A percentile compares a stretch with the other conserved stretches of the same genome.
Evolutionary conservation across 495 filamentous ascomycete genomes (phyloP).

Genomic region (Xylaria venustula): DNA sequence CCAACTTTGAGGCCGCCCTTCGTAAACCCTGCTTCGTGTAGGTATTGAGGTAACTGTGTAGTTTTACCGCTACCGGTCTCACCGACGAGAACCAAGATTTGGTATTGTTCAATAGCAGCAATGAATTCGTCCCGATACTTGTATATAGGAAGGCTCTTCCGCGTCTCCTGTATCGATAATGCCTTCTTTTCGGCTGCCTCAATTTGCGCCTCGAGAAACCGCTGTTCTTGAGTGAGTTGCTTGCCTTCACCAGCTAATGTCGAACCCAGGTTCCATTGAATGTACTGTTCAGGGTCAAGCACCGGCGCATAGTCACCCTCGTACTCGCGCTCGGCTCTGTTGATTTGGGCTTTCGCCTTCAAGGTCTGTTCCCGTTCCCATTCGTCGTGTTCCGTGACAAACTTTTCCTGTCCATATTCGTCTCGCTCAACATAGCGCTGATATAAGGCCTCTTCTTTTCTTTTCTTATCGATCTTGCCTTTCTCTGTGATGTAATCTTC

Average conservation of each 20-base stretch:
- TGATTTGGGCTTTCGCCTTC: constrained; percentile 87
- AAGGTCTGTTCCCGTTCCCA: constrained; percentile 91
- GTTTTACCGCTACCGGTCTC: constrained; percentile 91
- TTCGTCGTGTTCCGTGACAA: constrained; percentile 91
- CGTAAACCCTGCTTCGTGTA: constrained; percentile 90
- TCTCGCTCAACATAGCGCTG: constrained; percentile 88
- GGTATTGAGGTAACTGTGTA: constrained; percentile 84
- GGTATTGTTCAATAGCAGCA: constrained; percentile 69
- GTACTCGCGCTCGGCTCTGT: constrained; percentile 68
- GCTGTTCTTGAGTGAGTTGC: constrained; percentile 73
- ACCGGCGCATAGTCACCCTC: constrained; percentile 93
- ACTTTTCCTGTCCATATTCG: constrained; percentile 83
- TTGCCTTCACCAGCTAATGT: constrained; percentile 63
- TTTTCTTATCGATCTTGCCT: constrained; percentile 84
- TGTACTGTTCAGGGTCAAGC: constrained; percentile 83
- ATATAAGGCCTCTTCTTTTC: constrained; percentile 88
- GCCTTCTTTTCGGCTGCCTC: constrained; percentile 85
- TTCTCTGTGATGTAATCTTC: constrained; percentile 94
- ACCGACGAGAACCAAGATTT: constrained; percentile 81
- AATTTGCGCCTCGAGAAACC: constrained; percentile 72
- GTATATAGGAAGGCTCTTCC: constrained; percentile 90
- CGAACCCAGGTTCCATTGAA: constrained; percentile 80
- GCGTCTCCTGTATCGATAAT: constrained; percentile 81
- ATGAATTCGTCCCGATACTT: constrained; percentile 72
- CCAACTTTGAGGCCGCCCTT: constrained; percentile 68